phyloP scores from a whole-genome alignment of 2,329 filamentous ascomycete genomes.

The Mollisia scopiformis region DNA sequence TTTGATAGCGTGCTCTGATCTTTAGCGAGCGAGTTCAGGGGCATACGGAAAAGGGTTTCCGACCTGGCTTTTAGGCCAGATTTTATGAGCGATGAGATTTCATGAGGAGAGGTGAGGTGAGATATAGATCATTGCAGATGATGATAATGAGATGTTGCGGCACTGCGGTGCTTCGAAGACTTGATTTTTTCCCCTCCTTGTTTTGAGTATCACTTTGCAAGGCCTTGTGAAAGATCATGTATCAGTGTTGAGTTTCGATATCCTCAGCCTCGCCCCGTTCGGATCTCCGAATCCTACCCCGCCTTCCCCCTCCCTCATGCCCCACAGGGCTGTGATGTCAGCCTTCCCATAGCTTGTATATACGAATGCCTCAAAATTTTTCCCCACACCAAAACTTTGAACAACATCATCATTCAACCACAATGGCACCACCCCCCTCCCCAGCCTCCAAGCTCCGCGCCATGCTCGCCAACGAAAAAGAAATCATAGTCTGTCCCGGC shows the following conservation, averaged over 20 bases:
- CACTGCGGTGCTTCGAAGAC: no score
- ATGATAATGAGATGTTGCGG: no score
- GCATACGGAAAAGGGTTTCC: no score
- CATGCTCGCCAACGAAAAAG: slow-evolving; percentile 14
- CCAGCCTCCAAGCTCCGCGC: slow-evolving; percentile 16
- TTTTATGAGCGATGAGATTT: no score
- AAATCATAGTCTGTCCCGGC: slow-evolving; percentile 62
- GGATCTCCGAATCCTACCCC: background rate
- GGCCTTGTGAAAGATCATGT: background rate
- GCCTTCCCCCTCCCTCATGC: background rate
- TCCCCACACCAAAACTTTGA: background rate
- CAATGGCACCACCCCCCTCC: slow-evolving; percentile 2
- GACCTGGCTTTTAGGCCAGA: no score
- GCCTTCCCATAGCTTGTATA: background rate
- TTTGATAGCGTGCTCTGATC: no score
- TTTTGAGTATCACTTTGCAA: background rate
- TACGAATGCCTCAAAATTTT: background rate
- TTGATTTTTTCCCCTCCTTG: no score
- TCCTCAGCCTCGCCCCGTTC: background rate
- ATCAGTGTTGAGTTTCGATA: background rate
- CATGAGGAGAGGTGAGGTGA: no score
- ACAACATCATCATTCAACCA: background rate
- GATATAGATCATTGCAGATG: no score
- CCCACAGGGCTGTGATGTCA: background rate
- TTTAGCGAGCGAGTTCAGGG: no score